Conservation (phyloP, 208 protist genomes). For the Leishmania amazonensis region DNA sequence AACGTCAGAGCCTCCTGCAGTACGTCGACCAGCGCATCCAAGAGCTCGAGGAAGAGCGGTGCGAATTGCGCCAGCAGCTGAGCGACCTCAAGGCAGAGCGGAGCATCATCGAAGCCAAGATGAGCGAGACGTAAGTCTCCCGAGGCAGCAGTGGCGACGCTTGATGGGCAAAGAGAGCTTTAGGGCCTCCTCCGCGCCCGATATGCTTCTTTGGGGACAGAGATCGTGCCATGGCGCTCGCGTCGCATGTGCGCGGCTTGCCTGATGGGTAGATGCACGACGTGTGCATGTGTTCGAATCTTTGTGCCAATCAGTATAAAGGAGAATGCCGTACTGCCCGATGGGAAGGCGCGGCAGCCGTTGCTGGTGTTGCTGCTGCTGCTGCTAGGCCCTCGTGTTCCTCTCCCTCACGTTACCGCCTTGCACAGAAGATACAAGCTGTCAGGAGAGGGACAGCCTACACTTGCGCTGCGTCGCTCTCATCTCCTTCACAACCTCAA, state of each 20-base stretch:
- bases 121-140: background rate
- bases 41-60: slow-evolving; percentile 54
- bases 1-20: slow-evolving; percentile 19
- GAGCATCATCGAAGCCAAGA: slow-evolving; percentile 21
- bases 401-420: too few relatives aligned
- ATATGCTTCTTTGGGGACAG: background rate
- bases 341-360: background rate
- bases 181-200: background rate
- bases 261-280: too few relatives aligned
- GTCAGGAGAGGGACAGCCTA: background rate
- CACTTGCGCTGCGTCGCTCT: background rate
- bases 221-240: background rate
- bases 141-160: background rate
- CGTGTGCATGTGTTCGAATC: background rate
- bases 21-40: slow-evolving; percentile 40
- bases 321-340: background rate
- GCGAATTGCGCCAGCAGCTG: slow-evolving; percentile 46
- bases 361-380: background rate
- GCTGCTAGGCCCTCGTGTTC: background rate
- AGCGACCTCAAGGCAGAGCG: slow-evolving; percentile 37
- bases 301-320: background rate
- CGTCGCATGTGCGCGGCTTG: background rate
- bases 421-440: background rate
- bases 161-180: background rate
- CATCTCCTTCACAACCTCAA: background rate